These are phyloP conservation scores for Monilinia polystroma DNA, from an alignment of 2,329 filamentous ascomycete genomes.

Conservation along the genomic window DNA sequence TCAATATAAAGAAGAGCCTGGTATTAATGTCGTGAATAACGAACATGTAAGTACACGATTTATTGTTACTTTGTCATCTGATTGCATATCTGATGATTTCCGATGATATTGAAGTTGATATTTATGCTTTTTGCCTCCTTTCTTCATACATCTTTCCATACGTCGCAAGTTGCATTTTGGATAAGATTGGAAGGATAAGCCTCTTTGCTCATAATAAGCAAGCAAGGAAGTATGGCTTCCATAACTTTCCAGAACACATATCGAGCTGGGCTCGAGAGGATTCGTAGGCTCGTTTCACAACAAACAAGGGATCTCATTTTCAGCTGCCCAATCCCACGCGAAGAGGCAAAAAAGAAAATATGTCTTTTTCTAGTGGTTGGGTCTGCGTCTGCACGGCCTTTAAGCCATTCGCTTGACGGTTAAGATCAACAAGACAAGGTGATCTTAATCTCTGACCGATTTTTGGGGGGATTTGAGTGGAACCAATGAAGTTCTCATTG, in stretches of 20 bases:
- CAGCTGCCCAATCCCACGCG: constrained; percentile 37
- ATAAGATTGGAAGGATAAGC: constrained; percentile 21
- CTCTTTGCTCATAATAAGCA: constrained; percentile 16
- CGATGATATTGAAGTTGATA: constrained; percentile 17
- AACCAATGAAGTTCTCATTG: not conserved
- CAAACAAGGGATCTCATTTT: constrained; percentile 29
- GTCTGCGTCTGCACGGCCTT: constrained; percentile 27
- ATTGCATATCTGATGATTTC: constrained; percentile 8
- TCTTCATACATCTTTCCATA: constrained; percentile 15
- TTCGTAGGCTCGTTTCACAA: constrained; percentile 36
- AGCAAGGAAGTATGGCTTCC: constrained; percentile 32
- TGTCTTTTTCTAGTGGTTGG: constrained; percentile 10
- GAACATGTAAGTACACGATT: constrained; percentile 47
- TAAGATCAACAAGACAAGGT: constrained; percentile 25
- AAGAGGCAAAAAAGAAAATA: constrained; percentile 13
- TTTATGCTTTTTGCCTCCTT: constrained; percentile 9
- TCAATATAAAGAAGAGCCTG: constrained; percentile 49
- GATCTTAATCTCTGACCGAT: constrained; percentile 23
- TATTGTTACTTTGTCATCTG: constrained; percentile 27
- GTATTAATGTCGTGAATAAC: constrained; percentile 38
- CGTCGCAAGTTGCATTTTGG: constrained; percentile 35
- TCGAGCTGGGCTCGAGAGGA: constrained; percentile 31
- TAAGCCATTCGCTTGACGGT: constrained; percentile 30
- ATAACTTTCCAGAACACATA: constrained; percentile 37
- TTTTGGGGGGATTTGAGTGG: constrained; percentile 14